phyloP scores from a whole-genome alignment of 441 rosid species.

The Rhodomyrtus psidioides region DNA sequence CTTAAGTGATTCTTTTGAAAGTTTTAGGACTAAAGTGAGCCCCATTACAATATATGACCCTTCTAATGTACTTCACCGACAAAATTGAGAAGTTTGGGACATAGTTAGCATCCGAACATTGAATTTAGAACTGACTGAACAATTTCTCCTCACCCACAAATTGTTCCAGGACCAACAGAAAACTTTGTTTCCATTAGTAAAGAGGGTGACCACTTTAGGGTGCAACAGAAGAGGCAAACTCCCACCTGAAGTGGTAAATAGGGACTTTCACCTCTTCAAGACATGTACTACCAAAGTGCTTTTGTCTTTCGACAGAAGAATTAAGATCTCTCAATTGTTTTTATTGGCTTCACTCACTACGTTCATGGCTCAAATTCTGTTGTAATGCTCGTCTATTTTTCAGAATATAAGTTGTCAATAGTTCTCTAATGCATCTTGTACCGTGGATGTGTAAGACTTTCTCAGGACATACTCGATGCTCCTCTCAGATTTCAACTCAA shows the following conservation, averaged over 20 bases:
- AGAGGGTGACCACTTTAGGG: not conserved
- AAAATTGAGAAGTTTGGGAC: not conserved
- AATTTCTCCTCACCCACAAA: not conserved
- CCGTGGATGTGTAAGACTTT: not conserved
- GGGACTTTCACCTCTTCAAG: too few relatives aligned
- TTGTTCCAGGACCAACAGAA: not conserved
- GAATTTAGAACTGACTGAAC: not conserved
- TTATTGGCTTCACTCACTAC: too few relatives aligned
- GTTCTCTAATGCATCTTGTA: not conserved
- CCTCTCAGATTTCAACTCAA: not conserved
- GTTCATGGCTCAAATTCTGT: too few relatives aligned
- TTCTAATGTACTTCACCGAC: too few relatives aligned
- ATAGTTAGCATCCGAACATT: not conserved
- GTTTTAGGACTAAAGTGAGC: too few relatives aligned
- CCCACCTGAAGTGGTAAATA: not conserved
- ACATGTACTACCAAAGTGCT: too few relatives aligned
- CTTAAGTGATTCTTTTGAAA: too few relatives aligned
- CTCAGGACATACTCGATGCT: not conserved
- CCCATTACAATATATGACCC: too few relatives aligned
- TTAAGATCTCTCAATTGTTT: too few relatives aligned
- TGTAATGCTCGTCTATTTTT: too few relatives aligned
- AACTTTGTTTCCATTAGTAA: not conserved
- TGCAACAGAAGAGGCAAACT: not conserved
- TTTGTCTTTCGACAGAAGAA: too few relatives aligned
- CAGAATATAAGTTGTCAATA: too few relatives aligned